Percentiles rank a stretch among this genome's conserved stretches.
Evolutionary conservation across 805 yeast genomes (phyloP).

Genomic region (Pichia paraexigua): DNA sequence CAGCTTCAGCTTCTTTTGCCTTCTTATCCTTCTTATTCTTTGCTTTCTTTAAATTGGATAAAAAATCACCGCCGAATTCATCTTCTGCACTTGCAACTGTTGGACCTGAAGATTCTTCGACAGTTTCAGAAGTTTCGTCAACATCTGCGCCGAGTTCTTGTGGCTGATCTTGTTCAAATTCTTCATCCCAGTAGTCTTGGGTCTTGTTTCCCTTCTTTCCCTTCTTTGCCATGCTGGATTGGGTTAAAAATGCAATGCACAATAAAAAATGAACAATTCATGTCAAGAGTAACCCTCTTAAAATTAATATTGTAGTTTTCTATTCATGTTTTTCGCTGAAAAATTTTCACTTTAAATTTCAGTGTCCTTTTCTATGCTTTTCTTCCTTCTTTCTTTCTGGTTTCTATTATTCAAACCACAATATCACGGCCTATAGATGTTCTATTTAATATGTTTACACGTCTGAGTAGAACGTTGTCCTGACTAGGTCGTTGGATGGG

Average conservation of each 20-base stretch:
- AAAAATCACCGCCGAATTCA: slow-evolving; percentile 57
- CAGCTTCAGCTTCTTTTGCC: slow-evolving; percentile 47
- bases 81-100: slow-evolving; percentile 32
- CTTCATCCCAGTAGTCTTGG: slow-evolving; percentile 78
- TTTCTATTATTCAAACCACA: background rate
- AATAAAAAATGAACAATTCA: background rate
- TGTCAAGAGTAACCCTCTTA: background rate
- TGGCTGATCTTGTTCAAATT: slow-evolving; percentile 43
- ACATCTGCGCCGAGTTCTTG: slow-evolving; percentile 37
- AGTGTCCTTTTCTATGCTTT: background rate
- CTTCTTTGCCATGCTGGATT: slow-evolving; percentile 25
- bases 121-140: slow-evolving; percentile 16
- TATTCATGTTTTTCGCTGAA: background rate
- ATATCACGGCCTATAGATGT: background rate
- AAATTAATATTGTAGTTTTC: background rate
- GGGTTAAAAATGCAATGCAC: background rate
- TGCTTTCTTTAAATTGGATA: slow-evolving; percentile 74
- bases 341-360: background rate
- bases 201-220: slow-evolving; percentile 60
- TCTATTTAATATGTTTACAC: background rate
- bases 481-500: slow-evolving; percentile 3
- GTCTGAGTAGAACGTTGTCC: background rate
- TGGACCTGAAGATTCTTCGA: slow-evolving; percentile 20
- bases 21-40: slow-evolving; percentile 70
- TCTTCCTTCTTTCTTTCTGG: background rate